Evolutionary conservation across 2,329 filamentous ascomycete genomes (phyloP).

Genomic region (Thelonectria rubi): DNA sequence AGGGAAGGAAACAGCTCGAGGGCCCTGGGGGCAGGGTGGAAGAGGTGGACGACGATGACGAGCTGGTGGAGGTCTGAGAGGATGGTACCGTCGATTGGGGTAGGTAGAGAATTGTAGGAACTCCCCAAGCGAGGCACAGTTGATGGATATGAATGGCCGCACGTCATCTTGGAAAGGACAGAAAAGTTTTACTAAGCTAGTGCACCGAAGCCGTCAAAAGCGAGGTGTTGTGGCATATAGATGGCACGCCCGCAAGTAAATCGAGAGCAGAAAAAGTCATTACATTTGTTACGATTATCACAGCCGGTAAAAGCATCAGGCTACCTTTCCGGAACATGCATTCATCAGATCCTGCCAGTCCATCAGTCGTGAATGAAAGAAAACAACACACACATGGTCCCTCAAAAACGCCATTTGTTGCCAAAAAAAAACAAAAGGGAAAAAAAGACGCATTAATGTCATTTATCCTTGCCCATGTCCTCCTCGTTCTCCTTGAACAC

Average conservation of each 20-base stretch:
- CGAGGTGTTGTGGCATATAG: conserved; percentile 4
- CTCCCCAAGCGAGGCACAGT: not conserved
- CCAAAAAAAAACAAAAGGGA: too few relatives aligned
- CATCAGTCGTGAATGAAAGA: conserved; percentile 5
- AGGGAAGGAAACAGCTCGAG: conserved; percentile 47
- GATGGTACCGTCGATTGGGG: not conserved
- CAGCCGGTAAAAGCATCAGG: not conserved
- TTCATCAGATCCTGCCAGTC: conserved; percentile 13
- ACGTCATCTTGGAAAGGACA: not conserved
- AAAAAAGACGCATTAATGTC: not conserved
- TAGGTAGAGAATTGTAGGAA: not conserved
- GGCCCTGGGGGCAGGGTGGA: conserved; percentile 50
- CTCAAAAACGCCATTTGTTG: conserved; percentile 30
- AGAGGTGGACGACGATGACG: conserved; percentile 62
- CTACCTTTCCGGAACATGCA: conserved; percentile 5
- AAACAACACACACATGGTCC: conserved; percentile 15
- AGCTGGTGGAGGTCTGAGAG: conserved; percentile 62
- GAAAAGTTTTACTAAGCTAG: not conserved
- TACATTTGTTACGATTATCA: conserved; percentile 18
- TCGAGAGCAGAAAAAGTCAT: conserved; percentile 12
- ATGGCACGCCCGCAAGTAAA: not conserved
- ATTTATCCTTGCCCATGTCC: conserved; percentile 46
- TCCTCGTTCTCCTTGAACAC: conserved; percentile 54
- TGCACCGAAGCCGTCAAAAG: conserved; percentile 2
- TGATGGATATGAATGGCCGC: not conserved